These are phyloP conservation scores for Trichosporon coremiiforme DNA, from an alignment of 1,284 basidiomycete genomes.

Conservation along the genomic window DNA sequence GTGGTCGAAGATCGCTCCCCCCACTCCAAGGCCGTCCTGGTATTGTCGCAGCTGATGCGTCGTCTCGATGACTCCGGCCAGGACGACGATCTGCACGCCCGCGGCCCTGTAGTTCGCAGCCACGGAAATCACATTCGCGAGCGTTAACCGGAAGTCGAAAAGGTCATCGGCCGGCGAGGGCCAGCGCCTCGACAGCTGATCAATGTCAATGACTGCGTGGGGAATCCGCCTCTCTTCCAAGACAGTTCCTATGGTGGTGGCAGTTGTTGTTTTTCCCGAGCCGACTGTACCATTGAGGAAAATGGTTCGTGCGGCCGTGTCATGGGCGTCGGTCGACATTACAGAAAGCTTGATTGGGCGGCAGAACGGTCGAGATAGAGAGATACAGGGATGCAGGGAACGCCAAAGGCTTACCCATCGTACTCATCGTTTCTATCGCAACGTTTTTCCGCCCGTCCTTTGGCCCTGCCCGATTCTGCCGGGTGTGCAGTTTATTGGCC, in stretches of 20 bases:
- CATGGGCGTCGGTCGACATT: neutral
- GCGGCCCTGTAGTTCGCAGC: conserved; percentile 14
- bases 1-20: neutral
- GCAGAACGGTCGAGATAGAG: neutral
- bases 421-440: neutral
- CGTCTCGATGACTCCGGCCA: conserved; percentile 15
- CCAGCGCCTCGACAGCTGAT: neutral
- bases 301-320: neutral
- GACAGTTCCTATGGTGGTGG: conserved; percentile 14
- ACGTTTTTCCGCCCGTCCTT: neutral
- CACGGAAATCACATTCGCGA: conserved; percentile 13
- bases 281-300: conserved; percentile 20
- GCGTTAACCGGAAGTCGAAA: conserved; percentile 3
- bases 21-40: neutral
- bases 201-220: conserved; percentile 21
- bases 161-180: neutral
- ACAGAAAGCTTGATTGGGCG: neutral
- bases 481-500: conserved; percentile 10
- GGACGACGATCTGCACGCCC: conserved; percentile 12
- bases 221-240: neutral
- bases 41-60: neutral
- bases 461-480: neutral
- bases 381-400: neutral
- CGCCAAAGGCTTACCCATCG: neutral
- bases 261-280: conserved; percentile 19